Evolutionary conservation across 2,329 filamentous ascomycete species (phyloP).

Genomic region (Ceratocystis smalleyi): DNA sequence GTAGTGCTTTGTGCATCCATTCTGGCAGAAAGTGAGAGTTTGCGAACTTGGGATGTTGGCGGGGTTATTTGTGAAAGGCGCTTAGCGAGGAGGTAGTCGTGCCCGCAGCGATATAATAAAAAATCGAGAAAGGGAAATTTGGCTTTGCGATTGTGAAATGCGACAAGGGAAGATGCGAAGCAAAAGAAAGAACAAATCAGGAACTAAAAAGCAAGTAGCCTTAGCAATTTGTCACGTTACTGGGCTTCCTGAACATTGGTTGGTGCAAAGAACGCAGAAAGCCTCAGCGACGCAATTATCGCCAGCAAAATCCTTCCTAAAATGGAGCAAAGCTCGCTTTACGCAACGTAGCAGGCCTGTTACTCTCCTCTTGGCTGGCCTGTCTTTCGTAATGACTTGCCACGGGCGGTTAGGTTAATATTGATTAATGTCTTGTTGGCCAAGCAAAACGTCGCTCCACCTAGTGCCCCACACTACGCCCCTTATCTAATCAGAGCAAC

Average conservation of each 20-base stretch:
- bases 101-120: background rate
- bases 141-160: background rate
- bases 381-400: background rate
- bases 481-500: slow-evolving; percentile 4
- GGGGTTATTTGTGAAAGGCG: background rate
- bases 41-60: background rate
- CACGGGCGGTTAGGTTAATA: background rate
- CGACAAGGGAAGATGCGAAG: background rate
- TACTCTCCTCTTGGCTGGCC: background rate
- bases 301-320: background rate
- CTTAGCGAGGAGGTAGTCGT: background rate
- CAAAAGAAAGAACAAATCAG: background rate
- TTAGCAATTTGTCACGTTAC: too few species aligned
- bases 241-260: too few species aligned
- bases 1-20: slow-evolving; percentile 5
- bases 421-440: too few species aligned
- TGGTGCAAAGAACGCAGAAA: background rate
- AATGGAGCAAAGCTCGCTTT: background rate
- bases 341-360: background rate
- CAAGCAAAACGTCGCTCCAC: background rate
- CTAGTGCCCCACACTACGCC: background rate
- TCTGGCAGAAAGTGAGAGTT: background rate
- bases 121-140: background rate
- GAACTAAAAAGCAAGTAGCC: background rate
- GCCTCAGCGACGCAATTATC: background rate